These are phyloP conservation scores for Secale cereale DNA, from an alignment of 176 grass and related monocot species.

Conservation along the genomic window DNA sequence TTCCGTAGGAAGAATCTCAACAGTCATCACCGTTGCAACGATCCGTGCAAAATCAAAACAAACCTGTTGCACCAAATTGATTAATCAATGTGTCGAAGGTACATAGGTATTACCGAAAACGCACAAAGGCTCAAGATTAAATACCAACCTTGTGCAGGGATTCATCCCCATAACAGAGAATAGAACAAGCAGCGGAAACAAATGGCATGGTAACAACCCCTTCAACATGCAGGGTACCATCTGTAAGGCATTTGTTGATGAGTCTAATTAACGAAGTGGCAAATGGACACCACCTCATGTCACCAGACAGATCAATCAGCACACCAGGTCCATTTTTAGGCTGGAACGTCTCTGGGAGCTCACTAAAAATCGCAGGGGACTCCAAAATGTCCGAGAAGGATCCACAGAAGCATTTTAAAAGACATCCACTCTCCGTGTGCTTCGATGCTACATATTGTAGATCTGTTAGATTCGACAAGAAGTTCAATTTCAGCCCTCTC, in stretches of 20 bases:
- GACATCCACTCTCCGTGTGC: conserved; percentile 37
- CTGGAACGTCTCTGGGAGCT: conserved; percentile 61
- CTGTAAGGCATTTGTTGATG: conserved; percentile 76
- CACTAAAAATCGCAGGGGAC: conserved; percentile 62
- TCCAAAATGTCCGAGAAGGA: conserved; percentile 56
- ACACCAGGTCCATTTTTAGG: conserved; percentile 67
- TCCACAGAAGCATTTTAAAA: conserved; percentile 60
- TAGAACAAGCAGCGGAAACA: conserved; percentile 69
- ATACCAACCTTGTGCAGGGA: conserved; percentile 76
- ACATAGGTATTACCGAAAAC: conserved; percentile 2
- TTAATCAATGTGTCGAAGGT: not conserved
- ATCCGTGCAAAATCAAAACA: conserved; percentile 92
- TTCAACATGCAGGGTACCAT: conserved; percentile 86
- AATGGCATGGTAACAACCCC: conserved; percentile 70
- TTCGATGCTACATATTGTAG: conserved; percentile 53
- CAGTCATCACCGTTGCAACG: conserved; percentile 63
- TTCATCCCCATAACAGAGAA: conserved; percentile 66
- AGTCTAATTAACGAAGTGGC: conserved; percentile 69
- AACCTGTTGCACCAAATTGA: conserved; percentile 52
- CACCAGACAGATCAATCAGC: conserved; percentile 63
- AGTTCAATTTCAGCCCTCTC: conserved; percentile 19
- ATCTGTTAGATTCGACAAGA: conserved; percentile 52
- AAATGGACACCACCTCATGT: conserved; percentile 63
- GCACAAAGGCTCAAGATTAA: conserved; percentile 1
- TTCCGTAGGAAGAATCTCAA: conserved; percentile 66